phyloP scores from a whole-genome alignment of 2,329 filamentous ascomycete species.

The Drechslera avenae region DNA sequence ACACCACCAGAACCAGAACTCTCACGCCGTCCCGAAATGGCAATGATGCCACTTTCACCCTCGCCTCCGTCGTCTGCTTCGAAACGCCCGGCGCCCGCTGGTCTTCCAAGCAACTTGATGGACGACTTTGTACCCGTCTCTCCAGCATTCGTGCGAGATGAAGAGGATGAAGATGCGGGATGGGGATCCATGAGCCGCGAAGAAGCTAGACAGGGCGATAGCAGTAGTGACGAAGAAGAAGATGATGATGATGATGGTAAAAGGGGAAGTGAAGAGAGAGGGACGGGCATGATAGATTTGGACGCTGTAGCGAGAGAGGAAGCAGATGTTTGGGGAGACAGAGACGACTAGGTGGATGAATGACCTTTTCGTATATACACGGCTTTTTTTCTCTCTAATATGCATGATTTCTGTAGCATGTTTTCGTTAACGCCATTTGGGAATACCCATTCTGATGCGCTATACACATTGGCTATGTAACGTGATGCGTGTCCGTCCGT shows the following conservation, averaged over 20 bases:
- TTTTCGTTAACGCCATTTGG: no score
- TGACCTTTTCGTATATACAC: no score
- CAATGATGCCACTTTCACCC: conserved; percentile 42
- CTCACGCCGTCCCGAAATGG: conserved; percentile 34
- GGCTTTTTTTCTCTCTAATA: no score
- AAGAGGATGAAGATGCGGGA: conserved; percentile 40
- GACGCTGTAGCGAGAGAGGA: conserved; percentile 45
- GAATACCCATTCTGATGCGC: no score
- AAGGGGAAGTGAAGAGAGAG: conserved; percentile 11
- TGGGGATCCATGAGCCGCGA: conserved; percentile 42
- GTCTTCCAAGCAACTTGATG: conserved; percentile 42
- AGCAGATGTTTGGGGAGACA: conserved; percentile 45
- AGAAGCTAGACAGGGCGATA: conserved; percentile 24
- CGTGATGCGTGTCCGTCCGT: no score
- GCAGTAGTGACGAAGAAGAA: conserved; percentile 2
- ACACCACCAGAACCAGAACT: conserved; percentile 12
- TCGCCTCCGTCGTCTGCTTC: conserved; percentile 18
- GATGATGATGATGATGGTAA: conserved; percentile 29
- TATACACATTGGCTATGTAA: no score
- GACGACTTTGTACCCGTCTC: conserved; percentile 43
- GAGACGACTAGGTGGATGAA: conserved; percentile 22
- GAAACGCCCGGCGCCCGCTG: conserved; percentile 22
- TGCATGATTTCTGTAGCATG: no score
- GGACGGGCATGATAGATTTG: conserved; percentile 36
- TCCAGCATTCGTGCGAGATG: conserved; percentile 21